phyloP scores from a whole-genome alignment of 768 basidiomycete species.

The Polyporus arcularius region DNA sequence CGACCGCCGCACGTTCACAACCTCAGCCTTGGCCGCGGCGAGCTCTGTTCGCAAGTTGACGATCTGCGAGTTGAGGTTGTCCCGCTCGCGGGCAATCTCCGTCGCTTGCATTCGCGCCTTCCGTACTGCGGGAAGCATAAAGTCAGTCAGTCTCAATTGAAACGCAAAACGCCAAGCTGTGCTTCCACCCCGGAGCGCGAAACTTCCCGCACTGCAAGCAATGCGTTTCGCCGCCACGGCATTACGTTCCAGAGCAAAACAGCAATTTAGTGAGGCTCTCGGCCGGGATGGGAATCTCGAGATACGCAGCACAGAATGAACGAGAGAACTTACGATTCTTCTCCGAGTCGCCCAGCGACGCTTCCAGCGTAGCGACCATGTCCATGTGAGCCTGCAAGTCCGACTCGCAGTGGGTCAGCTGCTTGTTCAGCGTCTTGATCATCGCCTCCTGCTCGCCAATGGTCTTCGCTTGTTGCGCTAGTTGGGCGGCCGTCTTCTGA shows the following conservation, averaged over 20 bases:
- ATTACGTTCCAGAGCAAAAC: too few species aligned
- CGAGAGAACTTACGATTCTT: slow-evolving; percentile 72
- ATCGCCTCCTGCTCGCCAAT: slow-evolving; percentile 85
- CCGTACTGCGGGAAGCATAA: slow-evolving; percentile 55
- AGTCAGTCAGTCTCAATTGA: slow-evolving; percentile 1
- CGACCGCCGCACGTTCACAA: slow-evolving; percentile 72
- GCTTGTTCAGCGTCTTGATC: slow-evolving; percentile 94
- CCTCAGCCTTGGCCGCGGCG: slow-evolving; percentile 76
- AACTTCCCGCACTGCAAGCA: too few species aligned
- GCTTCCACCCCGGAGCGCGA: too few species aligned
- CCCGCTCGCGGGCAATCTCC: slow-evolving; percentile 85
- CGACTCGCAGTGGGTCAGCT: slow-evolving; percentile 88
- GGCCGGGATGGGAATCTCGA: background rate
- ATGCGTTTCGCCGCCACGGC: too few species aligned
- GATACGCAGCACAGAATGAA: background rate
- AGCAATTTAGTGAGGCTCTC: too few species aligned
- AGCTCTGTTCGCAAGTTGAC: slow-evolving; percentile 73
- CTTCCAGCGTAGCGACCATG: slow-evolving; percentile 80
- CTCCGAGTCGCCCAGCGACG: slow-evolving; percentile 87
- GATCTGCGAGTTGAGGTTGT: slow-evolving; percentile 65
- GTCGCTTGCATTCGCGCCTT: slow-evolving; percentile 94
- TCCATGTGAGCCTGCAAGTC: slow-evolving; percentile 93
- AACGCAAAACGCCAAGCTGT: too few species aligned
- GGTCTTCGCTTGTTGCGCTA: slow-evolving; percentile 76
- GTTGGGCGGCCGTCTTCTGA: slow-evolving; percentile 52